phyloP scores from a whole-genome alignment of 2,329 filamentous ascomycete species.

The Tolypocladium tundrense region DNA sequence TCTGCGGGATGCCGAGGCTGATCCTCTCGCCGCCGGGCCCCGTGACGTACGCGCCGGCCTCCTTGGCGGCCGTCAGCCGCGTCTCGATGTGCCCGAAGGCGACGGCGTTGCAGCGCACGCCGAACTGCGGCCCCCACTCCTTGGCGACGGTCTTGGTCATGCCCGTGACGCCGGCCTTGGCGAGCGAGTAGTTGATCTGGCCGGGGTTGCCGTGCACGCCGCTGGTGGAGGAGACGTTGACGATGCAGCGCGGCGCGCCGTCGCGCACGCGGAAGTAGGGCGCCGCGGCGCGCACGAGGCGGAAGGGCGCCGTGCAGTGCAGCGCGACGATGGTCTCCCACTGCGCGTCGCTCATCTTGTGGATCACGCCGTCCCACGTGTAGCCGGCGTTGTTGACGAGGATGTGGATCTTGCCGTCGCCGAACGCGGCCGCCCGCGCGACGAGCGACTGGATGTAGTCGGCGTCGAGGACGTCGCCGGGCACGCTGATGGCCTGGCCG shows the following conservation, averaged over 20 bases:
- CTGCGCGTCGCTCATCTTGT: conserved; percentile 87
- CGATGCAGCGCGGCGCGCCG: conserved; percentile 64
- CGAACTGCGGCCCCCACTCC: conserved; percentile 79
- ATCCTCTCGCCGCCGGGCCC: conserved; percentile 69
- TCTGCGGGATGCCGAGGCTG: conserved; percentile 60
- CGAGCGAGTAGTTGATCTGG: conserved; percentile 81
- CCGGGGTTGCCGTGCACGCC: conserved; percentile 81
- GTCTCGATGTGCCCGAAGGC: conserved; percentile 79
- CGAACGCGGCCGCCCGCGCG: conserved; percentile 66
- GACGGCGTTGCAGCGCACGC: conserved; percentile 72
- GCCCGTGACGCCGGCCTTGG: conserved; percentile 74
- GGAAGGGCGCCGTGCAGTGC: conserved; percentile 79
- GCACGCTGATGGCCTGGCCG: conserved; percentile 60
- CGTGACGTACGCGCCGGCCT: conserved; percentile 68
- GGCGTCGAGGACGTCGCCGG: conserved; percentile 66
- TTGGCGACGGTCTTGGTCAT: conserved; percentile 86
- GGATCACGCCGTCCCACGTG: conserved; percentile 87
- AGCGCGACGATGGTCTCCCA: conserved; percentile 81
- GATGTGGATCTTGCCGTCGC: conserved; percentile 78
- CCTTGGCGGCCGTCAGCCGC: conserved; percentile 72
- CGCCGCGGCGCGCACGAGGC: conserved; percentile 66
- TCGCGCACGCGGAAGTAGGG: conserved; percentile 85
- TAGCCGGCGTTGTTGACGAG: conserved; percentile 89
- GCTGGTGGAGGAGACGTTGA: conserved; percentile 76
- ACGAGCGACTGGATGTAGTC: conserved; percentile 65